These are phyloP conservation scores for Rhodomyrtus tomentosa DNA, from an alignment of 345 rosid genomes.

Conservation along the genomic window DNA sequence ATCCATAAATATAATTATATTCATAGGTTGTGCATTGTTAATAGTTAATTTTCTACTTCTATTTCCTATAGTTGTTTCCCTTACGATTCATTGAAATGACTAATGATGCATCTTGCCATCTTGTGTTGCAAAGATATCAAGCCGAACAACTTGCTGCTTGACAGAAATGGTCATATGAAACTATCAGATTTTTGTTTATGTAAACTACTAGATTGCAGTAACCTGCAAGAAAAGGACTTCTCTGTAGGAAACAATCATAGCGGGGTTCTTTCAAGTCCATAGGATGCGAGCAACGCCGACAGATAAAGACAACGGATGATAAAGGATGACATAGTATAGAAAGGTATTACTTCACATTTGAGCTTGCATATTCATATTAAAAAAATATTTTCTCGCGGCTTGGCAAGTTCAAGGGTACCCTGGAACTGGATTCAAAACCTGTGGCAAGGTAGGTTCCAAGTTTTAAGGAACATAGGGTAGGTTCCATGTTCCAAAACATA, in stretches of 20 bases:
- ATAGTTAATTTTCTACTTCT: neutral
- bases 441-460: no score
- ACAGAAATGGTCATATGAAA: conserved; percentile 90
- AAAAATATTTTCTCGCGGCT: no score
- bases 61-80: neutral
- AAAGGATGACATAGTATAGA: no score
- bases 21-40: conserved; percentile 54
- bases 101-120: neutral
- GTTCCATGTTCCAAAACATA: no score
- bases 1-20: conserved; percentile 95
- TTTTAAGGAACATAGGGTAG: no score
- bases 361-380: no score
- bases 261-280: conserved; percentile 56
- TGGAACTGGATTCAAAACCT: no score
- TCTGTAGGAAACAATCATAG: conserved; percentile 45
- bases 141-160: conserved; percentile 94
- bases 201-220: conserved; percentile 93
- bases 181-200: conserved; percentile 96
- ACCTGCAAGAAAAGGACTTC: conserved; percentile 90
- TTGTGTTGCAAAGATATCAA: conserved; percentile 73
- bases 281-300: no score
- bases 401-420: no score
- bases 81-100: neutral
- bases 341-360: no score
- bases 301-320: no score